Percentiles rank a stretch among this genome's conserved stretches.
Conservation (phyloP, 116 monocot species). For the Iris pallida region DNA sequence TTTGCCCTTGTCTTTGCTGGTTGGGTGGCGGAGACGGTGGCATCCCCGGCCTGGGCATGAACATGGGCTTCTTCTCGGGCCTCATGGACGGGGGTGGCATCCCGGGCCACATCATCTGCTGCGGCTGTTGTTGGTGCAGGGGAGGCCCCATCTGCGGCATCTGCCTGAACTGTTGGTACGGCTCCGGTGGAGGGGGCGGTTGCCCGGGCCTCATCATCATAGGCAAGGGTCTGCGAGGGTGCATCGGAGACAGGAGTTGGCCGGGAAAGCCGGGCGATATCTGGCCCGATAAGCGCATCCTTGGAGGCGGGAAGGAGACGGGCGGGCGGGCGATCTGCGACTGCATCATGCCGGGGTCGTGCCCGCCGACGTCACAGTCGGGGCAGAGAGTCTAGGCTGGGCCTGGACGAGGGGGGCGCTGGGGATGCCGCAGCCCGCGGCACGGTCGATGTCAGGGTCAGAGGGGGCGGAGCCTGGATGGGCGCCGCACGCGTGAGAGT, state of each 20-base stretch:
- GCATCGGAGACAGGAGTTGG: slow-evolving; percentile 22
- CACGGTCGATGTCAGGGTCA: slow-evolving; percentile 65
- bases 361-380: slow-evolving; percentile 74
- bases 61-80: slow-evolving; percentile 19
- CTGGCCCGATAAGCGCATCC: slow-evolving; percentile 23
- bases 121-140: slow-evolving; percentile 15
- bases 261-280: slow-evolving; percentile 18
- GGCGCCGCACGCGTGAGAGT: slow-evolving; percentile 57
- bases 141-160: slow-evolving; percentile 49
- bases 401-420: slow-evolving; percentile 71
- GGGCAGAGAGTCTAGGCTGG: slow-evolving; percentile 75
- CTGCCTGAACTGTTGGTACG: slow-evolving; percentile 45
- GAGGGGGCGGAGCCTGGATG: slow-evolving; percentile 31
- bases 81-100: slow-evolving; percentile 12
- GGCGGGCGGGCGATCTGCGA: slow-evolving; percentile 67
- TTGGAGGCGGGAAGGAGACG: slow-evolving; percentile 38
- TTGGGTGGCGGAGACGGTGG: slow-evolving; percentile 42
- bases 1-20: slow-evolving; percentile 7
- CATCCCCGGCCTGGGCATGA: slow-evolving; percentile 37
- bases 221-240: slow-evolving; percentile 19
- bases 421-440: slow-evolving; percentile 76
- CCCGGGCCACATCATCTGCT: slow-evolving; percentile 21
- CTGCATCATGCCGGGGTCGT: slow-evolving; percentile 89
- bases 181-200: slow-evolving; percentile 21
- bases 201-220: slow-evolving; percentile 45